Evolutionary conservation across 2,329 filamentous ascomycete species (phyloP), one percentile per base, ranked within the genome.

Genomic region (Fusarium sp.): DNA sequence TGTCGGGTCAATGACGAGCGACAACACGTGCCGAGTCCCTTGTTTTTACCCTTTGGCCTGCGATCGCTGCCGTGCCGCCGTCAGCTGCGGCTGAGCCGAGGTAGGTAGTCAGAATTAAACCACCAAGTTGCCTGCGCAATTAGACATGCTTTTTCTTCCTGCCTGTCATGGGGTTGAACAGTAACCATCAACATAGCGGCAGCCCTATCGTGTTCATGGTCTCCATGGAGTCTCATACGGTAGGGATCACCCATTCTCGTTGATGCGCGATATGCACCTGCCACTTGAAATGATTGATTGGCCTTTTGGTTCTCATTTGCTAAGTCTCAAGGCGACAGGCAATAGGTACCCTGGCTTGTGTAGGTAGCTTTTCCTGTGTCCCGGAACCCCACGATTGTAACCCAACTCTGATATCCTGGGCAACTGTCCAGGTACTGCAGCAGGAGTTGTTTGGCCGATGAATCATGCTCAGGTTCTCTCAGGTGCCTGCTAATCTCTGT

Each of bases 11-110:
- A 69, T 63, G 57, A 62, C 69, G 60, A 64, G 56, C 61, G 59
- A 68, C 54, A 36, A 64, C 67, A 70, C 67, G 67, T 70, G 67
- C 62, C 53, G 66, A 60, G 61, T 63, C 59, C 53, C 61, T 53
- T 53, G 44, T 36, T 47, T 25, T 70, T 64, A 50, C 61, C 57
- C 66, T 65, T 59, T 64, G 52, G 54, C 43, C 53, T 62, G 58
- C 56, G 39, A 50, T 57, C 53, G 42, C 37, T 51, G 46, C 53
- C 49, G 53, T 25, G 23, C 23, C 53, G 50, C 65, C 52, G 56
- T 63, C 62, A 67, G 63, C 67, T 58, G 68, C 54, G 55, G 54
- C 53, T 63, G 43, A 52, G 46, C 9, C 50, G 52, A 51, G 58
- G 63, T 54, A 51, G 58, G 63, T 64, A n/a, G 41, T 31, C 25